A percentile compares a stretch with the other conserved stretches of the same genome.
Evolutionary conservation across 2,329 filamentous ascomycete species (phyloP).

Genomic region (Fusarium xylarioides): DNA sequence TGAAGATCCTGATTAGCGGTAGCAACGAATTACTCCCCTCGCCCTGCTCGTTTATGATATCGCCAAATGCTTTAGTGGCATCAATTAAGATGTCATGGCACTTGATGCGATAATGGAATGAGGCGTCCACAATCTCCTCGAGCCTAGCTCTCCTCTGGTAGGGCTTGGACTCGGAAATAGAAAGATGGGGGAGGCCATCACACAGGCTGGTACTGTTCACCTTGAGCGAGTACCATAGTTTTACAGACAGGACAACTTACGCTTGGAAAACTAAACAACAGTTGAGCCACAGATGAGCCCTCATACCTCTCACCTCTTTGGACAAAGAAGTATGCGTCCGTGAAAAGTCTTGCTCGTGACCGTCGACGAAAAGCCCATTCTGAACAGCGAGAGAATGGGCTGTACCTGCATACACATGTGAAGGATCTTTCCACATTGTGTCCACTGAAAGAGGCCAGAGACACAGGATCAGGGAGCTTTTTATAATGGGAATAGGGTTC

Average conservation of each 20-base stretch:
- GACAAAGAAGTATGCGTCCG: not conserved
- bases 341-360: conserved; percentile 2
- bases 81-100: not conserved
- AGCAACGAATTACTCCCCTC: not conserved
- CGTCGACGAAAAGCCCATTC: not conserved
- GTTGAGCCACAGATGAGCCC: not conserved
- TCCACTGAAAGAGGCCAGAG: not conserved
- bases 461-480: not conserved
- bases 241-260: not conserved
- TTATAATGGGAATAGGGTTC: not conserved
- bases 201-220: not conserved
- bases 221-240: not conserved
- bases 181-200: not conserved
- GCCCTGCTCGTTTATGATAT: not conserved
- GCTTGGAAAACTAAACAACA: not conserved
- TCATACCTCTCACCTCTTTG: not conserved
- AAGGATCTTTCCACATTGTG: conserved; percentile 7
- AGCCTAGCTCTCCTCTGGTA: not conserved
- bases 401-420: not conserved
- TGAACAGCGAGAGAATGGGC: conserved; percentile 1
- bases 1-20: not conserved
- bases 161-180: not conserved
- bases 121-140: not conserved
- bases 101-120: not conserved
- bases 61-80: not conserved